Evolutionary conservation across 148 eudicot genomes (phyloP).

Genomic region (Rhododendron mucronatum): DNA sequence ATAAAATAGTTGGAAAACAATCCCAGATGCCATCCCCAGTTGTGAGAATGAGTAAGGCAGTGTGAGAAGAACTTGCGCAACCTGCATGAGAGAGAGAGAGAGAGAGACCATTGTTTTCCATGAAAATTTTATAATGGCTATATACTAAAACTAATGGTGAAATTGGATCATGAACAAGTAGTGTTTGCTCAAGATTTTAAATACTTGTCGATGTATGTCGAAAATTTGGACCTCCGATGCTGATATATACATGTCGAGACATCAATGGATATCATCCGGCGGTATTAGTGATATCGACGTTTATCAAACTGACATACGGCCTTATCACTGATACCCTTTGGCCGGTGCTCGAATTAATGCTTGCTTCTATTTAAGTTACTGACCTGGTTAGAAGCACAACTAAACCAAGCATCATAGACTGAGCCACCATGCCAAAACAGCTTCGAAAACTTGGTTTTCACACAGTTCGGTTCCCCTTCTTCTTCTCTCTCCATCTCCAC

Average conservation of each 20-base stretch:
- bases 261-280: no score
- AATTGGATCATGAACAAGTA: background rate
- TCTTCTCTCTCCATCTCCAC: conserved; percentile 69
- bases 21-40: conserved; percentile 61
- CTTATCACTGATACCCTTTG: background rate
- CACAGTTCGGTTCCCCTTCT: conserved; percentile 23
- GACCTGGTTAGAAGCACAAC: conserved; percentile 67
- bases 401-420: conserved; percentile 91
- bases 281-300: no score
- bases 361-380: background rate
- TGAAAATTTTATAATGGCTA: background rate
- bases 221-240: no score
- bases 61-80: conserved; percentile 53
- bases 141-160: background rate
- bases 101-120: background rate
- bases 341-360: background rate
- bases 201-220: background rate
- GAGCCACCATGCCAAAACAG: conserved; percentile 92
- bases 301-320: no score
- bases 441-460: conserved; percentile 46
- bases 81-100: conserved; percentile 25
- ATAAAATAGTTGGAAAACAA: conserved; percentile 55
- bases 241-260: background rate
- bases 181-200: background rate
- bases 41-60: conserved; percentile 64